Conservation (phyloP, 257 asterid species). For the Solanum bukasovii region DNA sequence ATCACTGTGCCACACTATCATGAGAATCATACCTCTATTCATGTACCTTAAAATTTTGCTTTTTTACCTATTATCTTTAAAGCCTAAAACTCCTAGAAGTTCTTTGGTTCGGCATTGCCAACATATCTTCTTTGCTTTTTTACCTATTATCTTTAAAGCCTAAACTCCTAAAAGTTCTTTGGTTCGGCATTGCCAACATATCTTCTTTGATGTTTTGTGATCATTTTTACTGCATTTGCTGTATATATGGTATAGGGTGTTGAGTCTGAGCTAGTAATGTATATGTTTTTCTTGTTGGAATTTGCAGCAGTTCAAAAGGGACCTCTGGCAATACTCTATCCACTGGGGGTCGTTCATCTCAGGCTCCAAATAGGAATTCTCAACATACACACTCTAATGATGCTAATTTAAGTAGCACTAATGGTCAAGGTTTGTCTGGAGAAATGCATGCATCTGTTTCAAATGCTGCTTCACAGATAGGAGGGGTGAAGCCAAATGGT, state of each 20-base stretch:
- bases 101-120: background rate
- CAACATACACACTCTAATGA: slow-evolving; percentile 46
- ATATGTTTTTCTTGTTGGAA: background rate
- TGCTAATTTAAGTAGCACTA: slow-evolving; percentile 26
- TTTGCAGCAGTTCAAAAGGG: slow-evolving; percentile 35
- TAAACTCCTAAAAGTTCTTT: background rate
- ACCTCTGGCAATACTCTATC: slow-evolving; percentile 36
- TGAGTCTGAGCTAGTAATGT: background rate
- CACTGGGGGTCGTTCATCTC: slow-evolving; percentile 33
- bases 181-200: background rate
- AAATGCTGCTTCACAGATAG: slow-evolving; percentile 29
- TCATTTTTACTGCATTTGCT: background rate
- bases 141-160: background rate
- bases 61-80: background rate
- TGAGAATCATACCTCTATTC: background rate
- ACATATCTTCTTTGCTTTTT: background rate
- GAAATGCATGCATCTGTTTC: slow-evolving; percentile 33
- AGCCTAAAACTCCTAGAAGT: background rate
- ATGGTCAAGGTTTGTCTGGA: slow-evolving; percentile 38
- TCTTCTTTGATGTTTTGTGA: background rate
- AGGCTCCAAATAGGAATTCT: slow-evolving; percentile 28
- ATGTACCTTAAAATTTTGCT: background rate
- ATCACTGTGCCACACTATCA: background rate
- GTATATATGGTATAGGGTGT: background rate
- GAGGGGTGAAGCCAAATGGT: slow-evolving; percentile 35